A percentile compares a stretch with the other conserved stretches of the same genome.
Evolutionary conservation across 2,329 filamentous ascomycete species (phyloP).

Genomic region (Tolypocladium paradoxum): DNA sequence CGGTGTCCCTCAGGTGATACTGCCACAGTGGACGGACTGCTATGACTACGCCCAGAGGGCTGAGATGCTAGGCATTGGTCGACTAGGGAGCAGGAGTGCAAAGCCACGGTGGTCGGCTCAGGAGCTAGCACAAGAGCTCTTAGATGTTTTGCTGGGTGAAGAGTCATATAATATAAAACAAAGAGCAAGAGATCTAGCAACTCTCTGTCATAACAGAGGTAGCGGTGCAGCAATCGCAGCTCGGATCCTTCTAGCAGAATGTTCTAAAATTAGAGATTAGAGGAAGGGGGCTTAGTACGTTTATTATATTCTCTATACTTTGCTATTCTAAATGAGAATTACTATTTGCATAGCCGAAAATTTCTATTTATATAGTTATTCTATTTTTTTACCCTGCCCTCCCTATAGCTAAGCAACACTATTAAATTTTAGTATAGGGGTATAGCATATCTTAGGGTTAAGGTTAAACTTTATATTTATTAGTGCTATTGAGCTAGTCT

Average conservation of each 20-base stretch:
- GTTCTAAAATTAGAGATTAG: no score
- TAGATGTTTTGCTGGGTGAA: constrained; percentile 8
- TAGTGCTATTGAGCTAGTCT: no score
- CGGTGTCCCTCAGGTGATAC: constrained; percentile 32
- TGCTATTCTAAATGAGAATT: no score
- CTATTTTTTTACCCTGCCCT: no score
- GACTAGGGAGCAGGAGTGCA: constrained; percentile 11
- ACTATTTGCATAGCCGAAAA: no score
- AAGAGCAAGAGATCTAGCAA: background rate
- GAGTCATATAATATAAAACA: background rate
- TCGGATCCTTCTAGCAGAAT: background rate
- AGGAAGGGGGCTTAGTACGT: no score
- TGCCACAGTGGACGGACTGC: constrained; percentile 34
- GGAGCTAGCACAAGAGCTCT: constrained; percentile 9
- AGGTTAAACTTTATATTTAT: no score
- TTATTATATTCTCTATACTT: no score
- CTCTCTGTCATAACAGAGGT: background rate
- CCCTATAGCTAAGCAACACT: no score
- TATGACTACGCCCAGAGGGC: constrained; percentile 34
- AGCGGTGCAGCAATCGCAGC: background rate
- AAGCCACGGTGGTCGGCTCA: constrained; percentile 13
- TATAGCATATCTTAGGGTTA: no score
- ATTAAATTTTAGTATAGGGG: no score
- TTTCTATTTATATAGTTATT: no score
- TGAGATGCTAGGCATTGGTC: constrained; percentile 31